Percentiles rank a stretch among this genome's conserved stretches.
Evolutionary conservation across 1,284 basidiomycete genomes (phyloP).

Genomic region (Marasmius fiardii): DNA sequence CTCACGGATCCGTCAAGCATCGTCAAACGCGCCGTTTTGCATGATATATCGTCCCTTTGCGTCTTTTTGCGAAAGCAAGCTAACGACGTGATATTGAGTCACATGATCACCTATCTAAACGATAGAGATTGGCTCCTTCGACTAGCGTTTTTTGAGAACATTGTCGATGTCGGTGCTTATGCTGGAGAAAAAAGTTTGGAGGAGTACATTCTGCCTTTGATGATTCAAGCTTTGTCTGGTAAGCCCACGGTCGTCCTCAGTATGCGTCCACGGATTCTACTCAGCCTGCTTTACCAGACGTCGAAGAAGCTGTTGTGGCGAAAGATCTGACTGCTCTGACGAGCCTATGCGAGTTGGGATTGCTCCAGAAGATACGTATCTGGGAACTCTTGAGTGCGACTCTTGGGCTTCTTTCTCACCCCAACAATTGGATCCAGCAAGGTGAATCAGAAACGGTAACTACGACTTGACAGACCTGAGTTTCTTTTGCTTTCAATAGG

Average conservation of each 20-base stretch:
- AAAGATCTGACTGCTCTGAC: conserved; percentile 85
- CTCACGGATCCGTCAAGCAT: conserved; percentile 75
- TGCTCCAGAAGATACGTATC: conserved; percentile 89
- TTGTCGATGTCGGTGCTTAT: conserved; percentile 92
- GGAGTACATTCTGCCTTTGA: conserved; percentile 89
- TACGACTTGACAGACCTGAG: neutral
- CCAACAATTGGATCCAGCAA: conserved; percentile 95
- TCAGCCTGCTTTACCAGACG: conserved; percentile 55
- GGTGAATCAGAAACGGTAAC: conserved; percentile 52
- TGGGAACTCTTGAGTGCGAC: conserved; percentile 91
- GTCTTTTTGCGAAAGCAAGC: conserved; percentile 93
- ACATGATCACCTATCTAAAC: conserved; percentile 99
- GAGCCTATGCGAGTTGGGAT: conserved; percentile 79
- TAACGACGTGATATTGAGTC: conserved; percentile 92
- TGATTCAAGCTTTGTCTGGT: conserved; percentile 93
- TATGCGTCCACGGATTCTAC: neutral
- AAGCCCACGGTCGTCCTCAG: conserved; percentile 22
- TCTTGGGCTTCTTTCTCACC: conserved; percentile 90
- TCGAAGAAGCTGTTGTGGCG: conserved; percentile 91
- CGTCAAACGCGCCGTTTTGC: conserved; percentile 73
- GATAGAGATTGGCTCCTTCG: conserved; percentile 92
- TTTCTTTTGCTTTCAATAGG: conserved; percentile 44
- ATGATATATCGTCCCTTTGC: conserved; percentile 85
- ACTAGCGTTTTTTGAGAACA: conserved; percentile 92
- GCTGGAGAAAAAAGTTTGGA: conserved; percentile 85